Base-by-base conservation (phyloP, 805 yeast genomes). In the Ogataea chonburiensis region DNA sequence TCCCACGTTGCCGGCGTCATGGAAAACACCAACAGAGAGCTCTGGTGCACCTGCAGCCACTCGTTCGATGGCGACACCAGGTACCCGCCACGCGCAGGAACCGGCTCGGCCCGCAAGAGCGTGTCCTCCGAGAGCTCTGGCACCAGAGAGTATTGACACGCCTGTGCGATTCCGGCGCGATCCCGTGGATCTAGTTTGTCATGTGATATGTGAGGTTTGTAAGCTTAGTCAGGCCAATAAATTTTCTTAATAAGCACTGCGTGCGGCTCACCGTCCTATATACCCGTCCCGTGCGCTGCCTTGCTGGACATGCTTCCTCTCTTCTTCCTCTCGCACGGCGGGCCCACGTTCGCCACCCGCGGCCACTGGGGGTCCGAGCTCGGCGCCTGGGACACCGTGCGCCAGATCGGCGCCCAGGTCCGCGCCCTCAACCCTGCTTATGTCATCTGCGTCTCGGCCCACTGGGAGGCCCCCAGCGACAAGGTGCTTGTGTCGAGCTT, bases 301-400 rank as follows among this genome's bases (percentile, higher is more conserved):
- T n/a, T n/a, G n/a, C n/a, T n/a, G n/a, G n/a, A 58, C 7, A 32
- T 54, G 17, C 22, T 34, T 5, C 91, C 93, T 5, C 72, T 78
- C 1, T 81, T 63, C 54, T 86, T 84, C 57, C 54, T 83, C 27
- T 77, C 86, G n/a, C 94, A 85, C 60, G 94, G 94, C 6, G 93
- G 89, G 0, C 94, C 94, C 6, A 77, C 84, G 1, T 82, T 85
- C 56, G 74, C 83, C 67, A 79, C 81, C 49, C 55, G 65, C 22
- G 70, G 64, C 32, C 65, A 60, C 15, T 60, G 64, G 31, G 77
- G 77, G 13, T 75, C 81, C 23, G 69, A 73, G 38, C 34, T 36
- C 3, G 86, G 86, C 5, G 89, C 91, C 0, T 81, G 73, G 66
- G 63, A 67, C 16, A 63, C 62, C 5, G 67, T 79, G 5, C 59